Evolutionary conservation across 192 early-diverging fungal species (phyloP).

Genomic region (Rhizophagus sp.): DNA sequence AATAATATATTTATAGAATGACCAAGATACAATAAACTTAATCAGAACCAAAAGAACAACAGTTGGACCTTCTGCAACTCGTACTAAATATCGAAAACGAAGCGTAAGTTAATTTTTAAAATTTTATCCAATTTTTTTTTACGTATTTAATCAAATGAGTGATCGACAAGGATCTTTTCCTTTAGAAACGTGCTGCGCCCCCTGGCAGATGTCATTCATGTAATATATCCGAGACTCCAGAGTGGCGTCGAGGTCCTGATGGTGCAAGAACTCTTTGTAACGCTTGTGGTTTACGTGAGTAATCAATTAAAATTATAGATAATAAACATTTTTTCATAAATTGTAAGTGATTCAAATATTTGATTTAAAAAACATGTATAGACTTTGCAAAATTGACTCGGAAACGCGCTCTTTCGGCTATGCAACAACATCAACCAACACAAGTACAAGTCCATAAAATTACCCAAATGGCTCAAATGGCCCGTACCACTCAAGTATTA

Average conservation of each 20-base stretch:
- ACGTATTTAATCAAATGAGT: background rate
- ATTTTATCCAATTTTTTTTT: background rate
- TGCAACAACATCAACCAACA: constrained; percentile 12
- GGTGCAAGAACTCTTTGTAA: constrained; percentile 93
- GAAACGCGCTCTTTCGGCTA: background rate
- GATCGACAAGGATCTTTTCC: background rate
- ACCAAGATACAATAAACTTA: constrained; percentile 15
- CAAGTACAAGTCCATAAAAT: background rate
- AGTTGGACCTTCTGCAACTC: background rate
- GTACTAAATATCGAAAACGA: constrained; percentile 22
- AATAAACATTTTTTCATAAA: background rate
- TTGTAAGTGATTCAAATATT: too few relatives aligned
- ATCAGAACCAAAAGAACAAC: constrained; percentile 8
- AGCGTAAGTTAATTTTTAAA: background rate
- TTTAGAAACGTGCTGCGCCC: constrained; percentile 55
- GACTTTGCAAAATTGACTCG: constrained; percentile 25
- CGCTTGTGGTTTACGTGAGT: constrained; percentile 90
- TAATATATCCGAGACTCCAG: constrained; percentile 84
- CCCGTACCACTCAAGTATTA: background rate
- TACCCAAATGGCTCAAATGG: background rate
- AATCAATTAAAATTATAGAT: too few relatives aligned
- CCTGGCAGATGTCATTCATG: constrained; percentile 76
- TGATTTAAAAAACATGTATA: background rate
- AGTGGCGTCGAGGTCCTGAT: constrained; percentile 96
- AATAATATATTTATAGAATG: background rate